These are phyloP conservation scores for Citrus maxima DNA, from an alignment of 345 rosid genomes.

Conservation along the genomic window DNA sequence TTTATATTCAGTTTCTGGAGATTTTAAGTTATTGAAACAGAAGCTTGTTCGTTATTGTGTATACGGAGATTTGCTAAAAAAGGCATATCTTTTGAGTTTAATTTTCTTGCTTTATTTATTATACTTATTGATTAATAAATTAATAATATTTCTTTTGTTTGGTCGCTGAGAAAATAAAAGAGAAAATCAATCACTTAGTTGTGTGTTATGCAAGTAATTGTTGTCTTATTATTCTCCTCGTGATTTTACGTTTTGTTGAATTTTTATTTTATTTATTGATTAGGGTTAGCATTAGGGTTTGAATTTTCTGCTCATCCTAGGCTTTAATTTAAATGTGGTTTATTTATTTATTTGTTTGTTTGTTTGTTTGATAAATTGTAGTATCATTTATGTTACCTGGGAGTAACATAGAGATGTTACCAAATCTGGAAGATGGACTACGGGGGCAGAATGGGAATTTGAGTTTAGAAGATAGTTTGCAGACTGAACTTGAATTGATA, in stretches of 20 bases:
- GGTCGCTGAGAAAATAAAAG: slow-evolving; percentile 15
- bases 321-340: not conserved
- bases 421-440: slow-evolving; percentile 38
- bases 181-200: not conserved
- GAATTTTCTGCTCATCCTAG: not conserved
- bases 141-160: slow-evolving; percentile 2
- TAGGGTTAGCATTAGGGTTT: not conserved
- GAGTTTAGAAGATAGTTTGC: slow-evolving; percentile 55
- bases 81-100: slow-evolving; percentile 3
- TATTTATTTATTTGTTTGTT: not conserved
- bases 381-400: slow-evolving; percentile 45
- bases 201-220: not conserved
- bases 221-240: not conserved
- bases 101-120: not conserved
- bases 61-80: slow-evolving; percentile 11
- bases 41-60: slow-evolving; percentile 10
- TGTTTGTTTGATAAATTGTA: slow-evolving; percentile 16
- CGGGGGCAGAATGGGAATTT: slow-evolving; percentile 48
- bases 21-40: not conserved
- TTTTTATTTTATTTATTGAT: not conserved
- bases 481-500: slow-evolving; percentile 63
- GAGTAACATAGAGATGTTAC: slow-evolving; percentile 57
- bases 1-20: not conserved
- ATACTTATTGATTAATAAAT: not conserved
- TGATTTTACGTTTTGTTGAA: not conserved